Conservation (phyloP, 176 grass and related monocot genomes). For the Canna indica region DNA sequence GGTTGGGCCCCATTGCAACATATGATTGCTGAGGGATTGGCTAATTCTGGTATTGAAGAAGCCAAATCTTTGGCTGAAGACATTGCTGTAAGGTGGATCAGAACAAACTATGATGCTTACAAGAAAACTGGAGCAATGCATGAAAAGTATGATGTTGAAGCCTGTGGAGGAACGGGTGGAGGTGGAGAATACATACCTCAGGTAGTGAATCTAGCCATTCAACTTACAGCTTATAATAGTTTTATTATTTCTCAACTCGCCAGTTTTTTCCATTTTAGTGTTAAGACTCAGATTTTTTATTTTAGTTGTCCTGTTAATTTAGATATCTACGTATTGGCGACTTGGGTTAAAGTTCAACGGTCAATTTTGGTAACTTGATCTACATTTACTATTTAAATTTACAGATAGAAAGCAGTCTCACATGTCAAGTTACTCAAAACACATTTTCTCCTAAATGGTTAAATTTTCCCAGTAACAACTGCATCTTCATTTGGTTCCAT, state of each 20-base stretch:
- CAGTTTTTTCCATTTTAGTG: no score
- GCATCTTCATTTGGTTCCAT: no score
- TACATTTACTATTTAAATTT: no score
- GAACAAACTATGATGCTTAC: conserved; percentile 72
- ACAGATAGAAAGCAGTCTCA: no score
- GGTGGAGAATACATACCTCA: conserved; percentile 85
- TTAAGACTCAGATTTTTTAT: no score
- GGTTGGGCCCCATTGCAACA: conserved; percentile 90
- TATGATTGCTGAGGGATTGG: conserved; percentile 66
- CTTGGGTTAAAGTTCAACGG: no score
- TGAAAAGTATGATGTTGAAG: conserved; percentile 72
- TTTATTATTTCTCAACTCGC: not conserved
- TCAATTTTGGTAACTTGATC: no score
- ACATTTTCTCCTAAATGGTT: no score
- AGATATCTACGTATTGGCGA: no score
- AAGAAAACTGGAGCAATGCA: conserved; percentile 59
- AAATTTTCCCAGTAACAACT: no score
- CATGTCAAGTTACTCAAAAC: no score
- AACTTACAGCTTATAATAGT: not conserved
- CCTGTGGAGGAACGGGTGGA: conserved; percentile 57
- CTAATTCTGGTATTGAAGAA: conserved; percentile 40
- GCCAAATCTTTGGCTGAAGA: conserved; percentile 51
- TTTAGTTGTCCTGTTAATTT: no score
- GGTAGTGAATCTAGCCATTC: conserved; percentile 29
- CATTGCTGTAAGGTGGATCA: conserved; percentile 76